Evolutionary conservation across 257 asterid species (phyloP), one percentile per base, ranked within the genome.

Genomic region (Verbena officinalis): DNA sequence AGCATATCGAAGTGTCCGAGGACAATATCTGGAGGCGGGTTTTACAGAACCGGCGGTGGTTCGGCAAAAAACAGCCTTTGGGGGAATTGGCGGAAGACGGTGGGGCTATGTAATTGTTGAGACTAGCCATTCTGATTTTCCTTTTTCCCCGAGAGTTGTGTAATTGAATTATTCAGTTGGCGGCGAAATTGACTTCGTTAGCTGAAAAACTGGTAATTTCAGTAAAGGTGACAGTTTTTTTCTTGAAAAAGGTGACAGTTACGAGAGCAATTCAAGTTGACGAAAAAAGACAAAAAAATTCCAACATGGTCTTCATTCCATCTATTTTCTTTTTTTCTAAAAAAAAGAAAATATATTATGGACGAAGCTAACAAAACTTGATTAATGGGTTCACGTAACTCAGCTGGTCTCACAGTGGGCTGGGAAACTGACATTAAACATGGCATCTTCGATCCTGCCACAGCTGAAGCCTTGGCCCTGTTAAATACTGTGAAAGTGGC

Each of bases 81-180:
- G 49, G 49, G 24, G 38, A 40, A 57, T 10, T 63, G 72, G 48
- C 64, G 62, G 38, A 65, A 52, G 67, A 34, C 67, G 75, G 72
- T 30, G 77, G 64, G 22, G 65, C 45, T 39, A 80, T 3, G 70
- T 20, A 54, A 59, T 34, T 43, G 46, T 38, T 44, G 66, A 78
- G 68, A 43, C 12, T 24, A 65, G 74, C 58, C 81, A 76, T 76
- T 51, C 33, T 2, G 33, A 27, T 27, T 2, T 30, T 27, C 49
- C 14, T 19, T 9, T 49, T 4, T 15, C 27, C 59, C 7, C 14
- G 40, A 52, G 38, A 23, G 17, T 51, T 21, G 57, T 8, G 24
- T 0, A 50, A 50, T 9, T 50, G 1, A 12, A 21, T 64, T 13
- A 7, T n/a, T 19, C n/a, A 31, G 36, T 20, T 27, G 14, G 59